Conservation (phyloP, 768 basidiomycete species). For the Agrocybe chaxingu region DNA sequence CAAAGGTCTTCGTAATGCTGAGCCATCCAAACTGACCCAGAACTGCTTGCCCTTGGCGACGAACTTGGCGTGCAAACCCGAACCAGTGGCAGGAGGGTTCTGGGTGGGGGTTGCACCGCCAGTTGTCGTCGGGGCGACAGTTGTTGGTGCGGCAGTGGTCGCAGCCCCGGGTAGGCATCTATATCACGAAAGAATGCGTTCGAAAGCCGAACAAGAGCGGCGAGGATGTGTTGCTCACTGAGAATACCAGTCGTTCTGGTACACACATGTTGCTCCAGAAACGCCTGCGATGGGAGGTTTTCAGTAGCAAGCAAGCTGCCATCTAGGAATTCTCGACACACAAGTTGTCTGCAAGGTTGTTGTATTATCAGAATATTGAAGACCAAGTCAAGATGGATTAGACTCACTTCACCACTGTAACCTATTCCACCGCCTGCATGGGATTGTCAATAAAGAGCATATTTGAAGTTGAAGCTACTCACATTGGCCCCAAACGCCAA, state of each 20-base stretch:
- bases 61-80: conserved; percentile 21
- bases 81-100: no score
- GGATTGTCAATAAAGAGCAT: not conserved
- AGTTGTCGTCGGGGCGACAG: conserved; percentile 3
- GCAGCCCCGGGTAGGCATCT: conserved; percentile 18
- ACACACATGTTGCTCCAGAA: conserved; percentile 28
- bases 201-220: no score
- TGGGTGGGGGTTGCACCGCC: not conserved
- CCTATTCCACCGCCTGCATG: conserved; percentile 26
- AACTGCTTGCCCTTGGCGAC: conserved; percentile 27
- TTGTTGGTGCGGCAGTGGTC: not conserved
- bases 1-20: no score
- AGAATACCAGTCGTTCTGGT: conserved; percentile 25
- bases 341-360: conserved; percentile 17
- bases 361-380: no score
- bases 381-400: not conserved
- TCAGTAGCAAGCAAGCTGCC: not conserved
- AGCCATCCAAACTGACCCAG: conserved; percentile 16
- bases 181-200: not conserved
- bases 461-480: conserved; percentile 2
- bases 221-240: conserved; percentile 12
- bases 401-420: conserved; percentile 29
- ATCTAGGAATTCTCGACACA: conserved; percentile 7
- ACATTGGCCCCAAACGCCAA: conserved; percentile 37
- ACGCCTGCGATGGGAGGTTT: conserved; percentile 19